Base-by-base conservation (phyloP, 352 stramenopile species). In the Globisporangium cystogenes region DNA sequence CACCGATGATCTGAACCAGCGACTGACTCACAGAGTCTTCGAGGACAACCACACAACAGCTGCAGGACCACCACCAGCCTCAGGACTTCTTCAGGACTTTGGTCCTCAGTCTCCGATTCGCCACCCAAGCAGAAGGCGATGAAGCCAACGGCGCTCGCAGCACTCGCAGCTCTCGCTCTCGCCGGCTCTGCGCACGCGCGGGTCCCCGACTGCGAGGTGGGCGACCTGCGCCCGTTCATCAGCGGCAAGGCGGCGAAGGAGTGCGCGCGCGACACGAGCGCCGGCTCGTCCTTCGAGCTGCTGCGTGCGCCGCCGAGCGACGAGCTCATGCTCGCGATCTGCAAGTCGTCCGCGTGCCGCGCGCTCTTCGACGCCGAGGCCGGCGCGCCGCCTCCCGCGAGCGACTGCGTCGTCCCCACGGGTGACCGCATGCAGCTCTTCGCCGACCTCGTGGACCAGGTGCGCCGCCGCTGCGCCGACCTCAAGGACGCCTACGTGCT, bases 401-500 rank as follows among this genome's bases (percentile, higher is more conserved):
- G 27, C n/a, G 54, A 60, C 21, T 60, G 54, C 36, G 47, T 21
- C 5, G 29, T 60, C 27, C 47, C 47, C 7, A 20, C 48, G 16
- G 54, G 47, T 7, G 33, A 33, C 3, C 37, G 29, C 14, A 60
- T 60, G 3, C 47, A 21, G 31, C n/a, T 60, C 39, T 45, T 51
- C 40, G 47, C 27, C 3, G 54, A 60, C 39, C 42, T 60, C 29
- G 47, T 60, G 29, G 40, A 7, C 3, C 33, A 45, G 23, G 54
- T 60, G 29, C 39, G 41, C 10, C 12, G 23, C 21, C 47, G 39
- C 37, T 60, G 54, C 23, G 15, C 42, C 8, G 21, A 29, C 18
- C 39, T 60, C 15, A 55, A 47, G 37, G 47, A 60, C 40, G 39
- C 47, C 11, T 60, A 60, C 40, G 42, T 44, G 47, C 54, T 60